Evolutionary conservation across 2,329 filamentous ascomycete species (phyloP).

Genomic region (Arthroderma sp.): DNA sequence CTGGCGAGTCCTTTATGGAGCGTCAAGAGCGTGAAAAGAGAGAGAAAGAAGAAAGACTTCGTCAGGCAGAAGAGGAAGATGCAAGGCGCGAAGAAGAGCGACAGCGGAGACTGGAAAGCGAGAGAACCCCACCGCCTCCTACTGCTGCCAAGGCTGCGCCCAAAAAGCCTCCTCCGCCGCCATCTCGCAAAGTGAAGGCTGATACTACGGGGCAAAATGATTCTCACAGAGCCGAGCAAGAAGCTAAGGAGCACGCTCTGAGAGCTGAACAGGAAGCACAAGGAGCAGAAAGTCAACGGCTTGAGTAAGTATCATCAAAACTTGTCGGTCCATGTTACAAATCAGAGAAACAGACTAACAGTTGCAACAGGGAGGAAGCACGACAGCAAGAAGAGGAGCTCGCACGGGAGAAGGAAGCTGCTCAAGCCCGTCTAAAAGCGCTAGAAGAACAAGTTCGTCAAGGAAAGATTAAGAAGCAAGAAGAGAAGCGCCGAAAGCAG

Average conservation of each 20-base stretch:
- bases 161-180: conserved; percentile 62
- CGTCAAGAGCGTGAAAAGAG: conserved; percentile 75
- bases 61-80: conserved; percentile 89
- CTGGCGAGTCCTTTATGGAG: conserved; percentile 69
- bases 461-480: conserved; percentile 89
- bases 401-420: conserved; percentile 63
- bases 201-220: conserved; percentile 46
- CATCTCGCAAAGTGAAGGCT: conserved; percentile 55
- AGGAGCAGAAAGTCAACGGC: conserved; percentile 55
- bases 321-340: background rate
- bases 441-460: conserved; percentile 88
- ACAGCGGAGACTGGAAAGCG: conserved; percentile 68
- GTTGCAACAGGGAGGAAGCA: conserved; percentile 51
- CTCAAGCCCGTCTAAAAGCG: conserved; percentile 69
- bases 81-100: conserved; percentile 75
- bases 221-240: conserved; percentile 41
- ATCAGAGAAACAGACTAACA: background rate
- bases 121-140: conserved; percentile 52
- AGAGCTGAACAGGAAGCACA: conserved; percentile 63
- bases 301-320: conserved; percentile 58
- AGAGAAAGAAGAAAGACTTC: conserved; percentile 75
- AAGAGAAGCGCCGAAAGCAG: conserved; percentile 87
- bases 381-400: conserved; percentile 67
- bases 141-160: conserved; percentile 33
- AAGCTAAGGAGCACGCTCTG: conserved; percentile 41